Conservation (phyloP, 495 filamentous ascomycete genomes). For the Collariella sp. region DNA sequence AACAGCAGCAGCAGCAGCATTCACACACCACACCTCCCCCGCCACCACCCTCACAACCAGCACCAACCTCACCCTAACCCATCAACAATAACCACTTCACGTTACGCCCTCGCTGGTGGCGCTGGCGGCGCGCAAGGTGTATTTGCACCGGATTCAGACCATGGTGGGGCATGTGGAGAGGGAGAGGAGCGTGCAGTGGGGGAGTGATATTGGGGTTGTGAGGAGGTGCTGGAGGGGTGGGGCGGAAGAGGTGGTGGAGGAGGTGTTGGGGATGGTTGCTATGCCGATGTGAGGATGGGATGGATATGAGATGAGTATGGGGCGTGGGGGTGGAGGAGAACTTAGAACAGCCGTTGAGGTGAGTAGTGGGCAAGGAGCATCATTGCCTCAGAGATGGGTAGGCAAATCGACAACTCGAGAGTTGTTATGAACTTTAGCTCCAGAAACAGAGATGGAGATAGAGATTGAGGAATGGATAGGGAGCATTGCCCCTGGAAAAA, state of each 20-base stretch:
- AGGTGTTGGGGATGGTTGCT: conserved; percentile 63
- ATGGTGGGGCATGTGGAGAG: conserved; percentile 50
- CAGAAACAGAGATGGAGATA: not conserved
- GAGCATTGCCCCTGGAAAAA: not conserved
- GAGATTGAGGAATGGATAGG: not conserved
- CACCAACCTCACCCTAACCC: not conserved
- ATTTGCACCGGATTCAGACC: conserved; percentile 71
- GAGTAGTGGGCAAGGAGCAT: not conserved
- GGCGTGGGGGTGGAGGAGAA: not conserved
- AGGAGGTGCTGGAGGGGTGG: conserved; percentile 54
- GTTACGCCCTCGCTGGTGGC: conserved; percentile 76
- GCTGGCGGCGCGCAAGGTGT: conserved; percentile 82
- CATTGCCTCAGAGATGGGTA: too few relatives aligned
- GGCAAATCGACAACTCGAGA: too few relatives aligned
- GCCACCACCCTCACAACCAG: not conserved
- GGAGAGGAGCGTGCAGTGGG: conserved; percentile 89
- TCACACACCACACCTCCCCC: not conserved
- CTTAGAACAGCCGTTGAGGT: not conserved
- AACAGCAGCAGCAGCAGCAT: not conserved
- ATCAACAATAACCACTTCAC: conserved; percentile 17
- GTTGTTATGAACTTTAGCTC: not conserved
- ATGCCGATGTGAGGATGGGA: conserved; percentile 37
- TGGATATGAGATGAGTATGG: not conserved
- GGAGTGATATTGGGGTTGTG: conserved; percentile 67
- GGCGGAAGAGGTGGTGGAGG: conserved; percentile 72